Evolutionary conservation across 208 protist species (phyloP).

Genomic region (Leishmania aethiopica): DNA sequence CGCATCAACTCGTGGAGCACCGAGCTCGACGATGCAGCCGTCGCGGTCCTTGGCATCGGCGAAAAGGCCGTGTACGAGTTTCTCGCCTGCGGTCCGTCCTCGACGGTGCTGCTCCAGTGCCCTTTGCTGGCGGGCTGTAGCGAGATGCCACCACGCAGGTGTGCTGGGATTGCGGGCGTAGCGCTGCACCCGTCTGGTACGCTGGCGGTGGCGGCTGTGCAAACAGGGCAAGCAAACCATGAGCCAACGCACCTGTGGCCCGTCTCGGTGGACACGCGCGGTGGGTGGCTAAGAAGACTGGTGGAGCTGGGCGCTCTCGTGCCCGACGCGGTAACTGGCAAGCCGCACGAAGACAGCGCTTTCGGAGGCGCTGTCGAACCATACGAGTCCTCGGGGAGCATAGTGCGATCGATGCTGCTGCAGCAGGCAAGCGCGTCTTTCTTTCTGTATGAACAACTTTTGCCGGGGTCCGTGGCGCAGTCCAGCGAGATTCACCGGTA

Average conservation of each 20-base stretch:
- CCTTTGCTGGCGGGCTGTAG: slow-evolving; percentile 28
- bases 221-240: slow-evolving; percentile 30
- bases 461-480: slow-evolving; percentile 19
- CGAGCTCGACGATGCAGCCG: background rate
- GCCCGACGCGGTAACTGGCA: background rate
- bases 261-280: slow-evolving; percentile 18
- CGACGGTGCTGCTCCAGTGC: slow-evolving; percentile 57
- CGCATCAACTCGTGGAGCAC: background rate
- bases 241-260: slow-evolving; percentile 55
- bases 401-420: background rate
- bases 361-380: background rate
- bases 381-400: background rate
- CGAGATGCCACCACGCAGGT: slow-evolving; percentile 28
- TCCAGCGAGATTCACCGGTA: slow-evolving; percentile 21
- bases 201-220: slow-evolving; percentile 51
- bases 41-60: slow-evolving; percentile 49
- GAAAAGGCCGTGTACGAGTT: slow-evolving; percentile 51
- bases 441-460: slow-evolving; percentile 23
- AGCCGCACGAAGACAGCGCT: slow-evolving; percentile 2
- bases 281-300: slow-evolving; percentile 23
- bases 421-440: slow-evolving; percentile 15
- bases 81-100: slow-evolving; percentile 26
- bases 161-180: slow-evolving; percentile 46
- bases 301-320: slow-evolving; percentile 11
- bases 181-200: slow-evolving; percentile 64